A percentile compares a stretch with the other conserved stretches of the same genome.
phyloP scores from a whole-genome alignment of 2,329 filamentous ascomycete genomes.

The Drechslera avenae region DNA sequence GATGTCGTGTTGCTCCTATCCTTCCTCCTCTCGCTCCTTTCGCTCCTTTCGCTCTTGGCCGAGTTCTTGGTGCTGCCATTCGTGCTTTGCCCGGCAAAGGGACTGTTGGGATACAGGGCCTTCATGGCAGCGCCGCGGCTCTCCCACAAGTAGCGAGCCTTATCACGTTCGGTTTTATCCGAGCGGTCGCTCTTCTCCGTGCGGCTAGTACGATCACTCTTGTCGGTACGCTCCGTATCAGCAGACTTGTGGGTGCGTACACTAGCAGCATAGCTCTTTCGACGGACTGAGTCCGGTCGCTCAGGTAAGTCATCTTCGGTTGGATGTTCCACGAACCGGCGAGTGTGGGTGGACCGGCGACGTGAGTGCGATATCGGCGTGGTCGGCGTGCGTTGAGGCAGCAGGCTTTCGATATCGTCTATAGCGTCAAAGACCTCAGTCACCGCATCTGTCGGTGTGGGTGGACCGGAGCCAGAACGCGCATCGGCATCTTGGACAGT shows the following conservation, averaged over 20 bases:
- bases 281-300: conserved; percentile 27
- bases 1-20: conserved; percentile 22
- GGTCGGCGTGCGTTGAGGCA: conserved; percentile 31
- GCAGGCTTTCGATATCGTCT: conserved; percentile 44
- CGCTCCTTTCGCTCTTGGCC: conserved; percentile 16
- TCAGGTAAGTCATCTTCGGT: conserved; percentile 32
- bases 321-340: conserved; percentile 24
- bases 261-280: conserved; percentile 40
- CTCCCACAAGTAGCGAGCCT: conserved; percentile 42
- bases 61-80: conserved; percentile 25
- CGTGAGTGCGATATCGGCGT: conserved; percentile 6
- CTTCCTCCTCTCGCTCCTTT: conserved; percentile 19
- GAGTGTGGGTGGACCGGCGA: conserved; percentile 16
- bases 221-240: conserved; percentile 30
- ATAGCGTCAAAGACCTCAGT: conserved; percentile 44
- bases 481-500: conserved; percentile 27
- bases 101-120: conserved; percentile 44
- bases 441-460: conserved; percentile 32
- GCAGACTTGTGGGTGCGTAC: conserved; percentile 26
- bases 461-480: conserved; percentile 32
- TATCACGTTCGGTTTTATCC: conserved; percentile 30
- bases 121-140: conserved; percentile 48
- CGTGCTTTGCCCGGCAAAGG: conserved; percentile 23
- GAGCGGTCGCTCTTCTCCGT: conserved; percentile 24
- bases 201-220: conserved; percentile 22